Conservation (phyloP, 768 basidiomycete species). For the Tylopilus balloui region DNA sequence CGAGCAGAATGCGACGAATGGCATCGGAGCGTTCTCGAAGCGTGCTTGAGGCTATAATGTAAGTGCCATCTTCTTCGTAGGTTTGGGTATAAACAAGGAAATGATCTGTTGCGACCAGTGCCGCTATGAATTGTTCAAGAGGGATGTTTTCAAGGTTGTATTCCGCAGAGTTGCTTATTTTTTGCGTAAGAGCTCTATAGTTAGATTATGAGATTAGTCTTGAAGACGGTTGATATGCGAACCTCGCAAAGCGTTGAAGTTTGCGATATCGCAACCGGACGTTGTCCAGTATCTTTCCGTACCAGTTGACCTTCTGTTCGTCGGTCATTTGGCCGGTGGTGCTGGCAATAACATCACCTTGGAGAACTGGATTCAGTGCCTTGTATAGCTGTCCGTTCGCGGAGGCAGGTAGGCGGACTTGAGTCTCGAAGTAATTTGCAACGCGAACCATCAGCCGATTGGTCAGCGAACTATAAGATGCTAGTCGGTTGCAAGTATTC, state of each 20-base stretch:
- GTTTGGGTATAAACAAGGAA: conserved; percentile 88
- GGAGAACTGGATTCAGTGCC: conserved; percentile 33
- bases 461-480: conserved; percentile 66
- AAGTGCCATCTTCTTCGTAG: conserved; percentile 87
- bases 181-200: conserved; percentile 64
- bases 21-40: conserved; percentile 72
- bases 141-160: conserved; percentile 74
- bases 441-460: conserved; percentile 92
- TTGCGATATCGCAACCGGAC: conserved; percentile 91
- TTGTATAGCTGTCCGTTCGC: conserved; percentile 29
- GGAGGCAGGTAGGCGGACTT: conserved; percentile 72
- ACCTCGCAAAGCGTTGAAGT: conserved; percentile 90
- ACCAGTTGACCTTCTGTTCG: conserved; percentile 84
- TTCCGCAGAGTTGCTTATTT: conserved; percentile 92
- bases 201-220: conserved; percentile 4
- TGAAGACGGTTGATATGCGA: background rate
- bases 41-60: conserved; percentile 77
- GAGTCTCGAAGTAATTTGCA: conserved; percentile 91
- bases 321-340: conserved; percentile 57
- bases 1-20: conserved; percentile 74
- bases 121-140: conserved; percentile 74
- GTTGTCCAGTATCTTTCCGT: conserved; percentile 87
- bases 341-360: conserved; percentile 36
- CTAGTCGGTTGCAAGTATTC: background rate
- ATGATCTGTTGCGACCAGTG: conserved; percentile 80